Conservation (phyloP, 129 eudicot genomes). For the Artemisia argyi region DNA sequence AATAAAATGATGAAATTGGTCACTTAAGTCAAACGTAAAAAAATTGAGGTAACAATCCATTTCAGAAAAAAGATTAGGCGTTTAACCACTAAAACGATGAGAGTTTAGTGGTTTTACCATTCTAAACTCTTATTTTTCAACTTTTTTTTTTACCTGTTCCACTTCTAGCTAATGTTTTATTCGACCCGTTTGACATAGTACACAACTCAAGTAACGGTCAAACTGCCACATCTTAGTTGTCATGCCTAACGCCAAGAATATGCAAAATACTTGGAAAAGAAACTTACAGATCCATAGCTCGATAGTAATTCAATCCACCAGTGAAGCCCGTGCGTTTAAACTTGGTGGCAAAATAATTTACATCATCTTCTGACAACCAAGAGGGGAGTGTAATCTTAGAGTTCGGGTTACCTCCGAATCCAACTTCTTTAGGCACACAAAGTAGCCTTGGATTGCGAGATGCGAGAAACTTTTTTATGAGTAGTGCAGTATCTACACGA, state of each 20-base stretch:
- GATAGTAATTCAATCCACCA: slow-evolving; percentile 86
- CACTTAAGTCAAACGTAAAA: not conserved
- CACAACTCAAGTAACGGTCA: not conserved
- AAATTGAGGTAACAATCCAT: not conserved
- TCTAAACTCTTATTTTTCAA: not conserved
- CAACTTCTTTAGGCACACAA: slow-evolving; percentile 58
- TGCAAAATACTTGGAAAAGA: not conserved
- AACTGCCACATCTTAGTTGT: not conserved
- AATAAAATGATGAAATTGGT: no score
- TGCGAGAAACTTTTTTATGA: slow-evolving; percentile 63
- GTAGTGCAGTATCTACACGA: slow-evolving; percentile 54
- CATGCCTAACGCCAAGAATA: not conserved
- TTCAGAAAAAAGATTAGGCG: no score
- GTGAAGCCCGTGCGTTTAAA: slow-evolving; percentile 73
- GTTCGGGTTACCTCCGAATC: slow-evolving; percentile 60
- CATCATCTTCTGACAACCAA: slow-evolving; percentile 80
- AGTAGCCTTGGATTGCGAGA: slow-evolving; percentile 59
- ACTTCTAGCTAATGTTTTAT: not conserved
- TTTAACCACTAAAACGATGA: not conserved
- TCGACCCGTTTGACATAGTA: not conserved
- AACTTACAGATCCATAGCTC: slow-evolving; percentile 82
- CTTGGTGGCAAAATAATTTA: slow-evolving; percentile 59
- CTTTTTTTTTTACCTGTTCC: not conserved
- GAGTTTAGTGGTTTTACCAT: no score
- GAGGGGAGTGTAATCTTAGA: slow-evolving; percentile 58